Conservation (phyloP, 495 filamentous ascomycete species). For the Copromyces sp. region DNA sequence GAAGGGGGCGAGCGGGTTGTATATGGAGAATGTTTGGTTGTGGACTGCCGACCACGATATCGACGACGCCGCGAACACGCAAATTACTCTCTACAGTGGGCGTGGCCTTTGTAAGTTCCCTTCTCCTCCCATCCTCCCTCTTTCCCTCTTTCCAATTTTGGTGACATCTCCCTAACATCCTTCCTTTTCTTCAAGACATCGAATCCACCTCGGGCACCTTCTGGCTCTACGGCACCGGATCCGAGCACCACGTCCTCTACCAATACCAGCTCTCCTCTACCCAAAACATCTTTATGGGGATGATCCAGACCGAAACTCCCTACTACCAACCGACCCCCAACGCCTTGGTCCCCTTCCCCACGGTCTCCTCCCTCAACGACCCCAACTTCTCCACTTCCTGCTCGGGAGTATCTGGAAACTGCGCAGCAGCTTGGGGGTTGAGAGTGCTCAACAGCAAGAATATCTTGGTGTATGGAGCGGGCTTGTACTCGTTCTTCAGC, state of each 20-base stretch:
- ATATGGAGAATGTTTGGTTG: conserved; percentile 86
- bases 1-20: conserved; percentile 48
- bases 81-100: conserved; percentile 62
- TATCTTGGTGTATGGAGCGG: conserved; percentile 58
- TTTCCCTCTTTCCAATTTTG: background rate
- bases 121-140: too few species aligned
- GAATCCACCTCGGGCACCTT: conserved; percentile 43
- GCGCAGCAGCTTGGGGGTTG: conserved; percentile 54
- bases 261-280: conserved; percentile 72
- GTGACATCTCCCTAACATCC: background rate
- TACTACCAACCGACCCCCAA: conserved; percentile 56
- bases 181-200: conserved; percentile 23
- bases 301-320: conserved; percentile 79
- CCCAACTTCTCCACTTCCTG: conserved; percentile 46
- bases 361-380: conserved; percentile 40
- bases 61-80: conserved; percentile 52
- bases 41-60: conserved; percentile 92
- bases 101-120: conserved; percentile 44
- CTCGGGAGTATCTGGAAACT: conserved; percentile 34
- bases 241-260: conserved; percentile 70
- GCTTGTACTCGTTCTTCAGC: conserved; percentile 70
- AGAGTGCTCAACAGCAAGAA: conserved; percentile 49
- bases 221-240: conserved; percentile 58
- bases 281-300: conserved; percentile 58
- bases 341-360: conserved; percentile 47